These are phyloP conservation scores for Nicotiana knightiana DNA, from an alignment of 257 asterid genomes.

Conservation along the genomic window DNA sequence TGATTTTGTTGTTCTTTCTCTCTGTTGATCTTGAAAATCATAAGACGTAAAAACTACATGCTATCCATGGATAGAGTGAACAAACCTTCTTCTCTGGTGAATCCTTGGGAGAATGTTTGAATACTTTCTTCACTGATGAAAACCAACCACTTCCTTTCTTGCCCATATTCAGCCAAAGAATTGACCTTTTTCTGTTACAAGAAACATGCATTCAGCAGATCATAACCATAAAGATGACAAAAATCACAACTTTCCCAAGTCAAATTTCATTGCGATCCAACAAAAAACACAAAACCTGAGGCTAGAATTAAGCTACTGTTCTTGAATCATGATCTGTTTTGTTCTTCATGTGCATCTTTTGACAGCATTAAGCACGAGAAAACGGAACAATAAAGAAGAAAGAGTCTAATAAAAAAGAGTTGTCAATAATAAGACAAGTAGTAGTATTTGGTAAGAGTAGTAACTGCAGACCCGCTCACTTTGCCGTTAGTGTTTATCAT, in stretches of 20 bases:
- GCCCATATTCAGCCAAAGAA: constrained; percentile 43
- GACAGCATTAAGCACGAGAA: no score
- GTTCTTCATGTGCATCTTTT: neutral
- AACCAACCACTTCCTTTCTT: constrained; percentile 85
- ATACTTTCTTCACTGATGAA: constrained; percentile 75
- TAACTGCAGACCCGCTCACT: constrained; percentile 44
- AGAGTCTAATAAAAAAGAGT: neutral
- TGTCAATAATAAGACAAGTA: neutral
- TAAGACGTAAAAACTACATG: neutral
- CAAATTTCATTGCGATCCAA: neutral
- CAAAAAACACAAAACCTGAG: neutral
- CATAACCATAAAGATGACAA: neutral
- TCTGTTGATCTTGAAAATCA: neutral
- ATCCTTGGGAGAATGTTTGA: constrained; percentile 57
- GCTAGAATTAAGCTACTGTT: neutral
- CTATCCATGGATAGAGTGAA: neutral
- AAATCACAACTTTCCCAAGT: neutral
- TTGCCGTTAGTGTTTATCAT: constrained; percentile 66
- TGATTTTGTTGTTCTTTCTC: neutral
- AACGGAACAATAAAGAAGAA: neutral
- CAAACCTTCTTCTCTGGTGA: constrained; percentile 64
- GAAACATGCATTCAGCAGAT: neutral
- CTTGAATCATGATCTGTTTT: neutral
- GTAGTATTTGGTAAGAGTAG: constrained; percentile 8
- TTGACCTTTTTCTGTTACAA: neutral